These are phyloP conservation scores for Plasmodium knowlesi DNA, from an alignment of 169 alveolate species.

Conservation along the genomic window DNA sequence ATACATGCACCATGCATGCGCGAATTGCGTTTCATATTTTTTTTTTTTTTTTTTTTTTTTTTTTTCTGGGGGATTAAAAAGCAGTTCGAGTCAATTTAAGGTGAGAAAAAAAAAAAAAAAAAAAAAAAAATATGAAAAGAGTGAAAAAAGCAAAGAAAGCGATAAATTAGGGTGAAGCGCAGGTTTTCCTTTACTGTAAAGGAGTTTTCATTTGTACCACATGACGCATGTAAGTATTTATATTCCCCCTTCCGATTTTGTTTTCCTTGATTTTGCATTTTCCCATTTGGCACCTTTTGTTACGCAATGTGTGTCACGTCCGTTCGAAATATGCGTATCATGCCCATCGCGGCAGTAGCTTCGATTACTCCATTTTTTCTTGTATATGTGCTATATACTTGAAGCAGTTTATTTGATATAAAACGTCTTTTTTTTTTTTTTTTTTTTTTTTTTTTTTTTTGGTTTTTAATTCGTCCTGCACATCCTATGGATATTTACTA, in stretches of 20 bases:
- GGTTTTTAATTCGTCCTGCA: not conserved
- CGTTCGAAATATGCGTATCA: not conserved
- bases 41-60: too few relatives aligned
- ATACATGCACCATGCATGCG: not conserved
- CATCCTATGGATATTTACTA: not conserved
- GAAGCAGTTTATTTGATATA: not conserved
- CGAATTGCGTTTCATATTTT: not conserved
- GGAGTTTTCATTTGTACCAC: not conserved
- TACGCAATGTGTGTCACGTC: not conserved
- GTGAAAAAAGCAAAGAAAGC: too few relatives aligned
- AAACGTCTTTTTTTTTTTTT: not conserved
- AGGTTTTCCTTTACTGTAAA: not conserved
- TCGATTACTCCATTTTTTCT: not conserved
- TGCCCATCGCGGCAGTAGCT: not conserved
- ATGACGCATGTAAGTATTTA: not conserved
- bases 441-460: too few relatives aligned
- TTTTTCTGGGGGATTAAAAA: not conserved
- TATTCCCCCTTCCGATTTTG: not conserved
- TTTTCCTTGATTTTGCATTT: not conserved
- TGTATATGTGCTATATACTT: not conserved
- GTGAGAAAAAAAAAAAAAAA: not conserved
- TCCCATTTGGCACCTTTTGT: not conserved
- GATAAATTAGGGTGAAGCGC: not conserved
- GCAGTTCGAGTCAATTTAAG: not conserved
- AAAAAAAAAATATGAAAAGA: not conserved